These are phyloP conservation scores for Phyllosticta ampelicida DNA, from an alignment of 2,329 filamentous ascomycete species.

Conservation along the genomic window DNA sequence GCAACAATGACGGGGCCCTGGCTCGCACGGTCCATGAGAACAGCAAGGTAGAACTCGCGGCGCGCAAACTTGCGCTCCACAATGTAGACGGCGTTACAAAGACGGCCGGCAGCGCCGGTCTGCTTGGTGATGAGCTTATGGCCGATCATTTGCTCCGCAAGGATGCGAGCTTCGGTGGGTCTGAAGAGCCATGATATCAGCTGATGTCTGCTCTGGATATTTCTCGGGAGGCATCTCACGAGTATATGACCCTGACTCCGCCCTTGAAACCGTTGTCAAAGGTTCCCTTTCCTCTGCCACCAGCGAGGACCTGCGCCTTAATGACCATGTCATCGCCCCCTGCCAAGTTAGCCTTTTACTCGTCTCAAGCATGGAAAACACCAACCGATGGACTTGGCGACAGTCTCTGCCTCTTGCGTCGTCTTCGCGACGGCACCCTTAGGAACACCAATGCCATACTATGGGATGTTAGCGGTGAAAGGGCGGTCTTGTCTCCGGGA, in stretches of 20 bases:
- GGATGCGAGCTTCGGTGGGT: constrained; percentile 89
- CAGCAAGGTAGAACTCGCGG: constrained; percentile 96
- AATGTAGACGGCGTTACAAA: constrained; percentile 97
- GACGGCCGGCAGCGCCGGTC: constrained; percentile 82
- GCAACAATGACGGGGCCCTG: constrained; percentile 94
- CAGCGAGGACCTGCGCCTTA: constrained; percentile 97
- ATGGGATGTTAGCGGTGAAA: constrained; percentile 14
- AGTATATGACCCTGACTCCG: constrained; percentile 97
- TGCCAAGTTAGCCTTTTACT: constrained; percentile 15
- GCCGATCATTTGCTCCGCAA: constrained; percentile 98
- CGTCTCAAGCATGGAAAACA: background rate
- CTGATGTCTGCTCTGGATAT: constrained; percentile 7
- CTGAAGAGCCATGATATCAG: constrained; percentile 25
- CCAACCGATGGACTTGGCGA: constrained; percentile 78
- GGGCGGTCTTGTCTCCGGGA: constrained; percentile 12
- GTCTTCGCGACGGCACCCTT: constrained; percentile 77
- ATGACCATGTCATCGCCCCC: constrained; percentile 93
- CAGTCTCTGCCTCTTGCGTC: constrained; percentile 76
- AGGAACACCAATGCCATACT: constrained; percentile 94
- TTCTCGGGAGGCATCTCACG: constrained; percentile 38
- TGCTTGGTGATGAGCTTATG: constrained; percentile 99
- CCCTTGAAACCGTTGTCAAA: constrained; percentile 99
- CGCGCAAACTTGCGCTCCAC: constrained; percentile 99
- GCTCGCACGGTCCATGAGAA: constrained; percentile 91
- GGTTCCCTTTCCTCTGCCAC: constrained; percentile 92